Evolutionary conservation across 2,329 filamentous ascomycete species (phyloP).

Genomic region (Penicillium crustosum): DNA sequence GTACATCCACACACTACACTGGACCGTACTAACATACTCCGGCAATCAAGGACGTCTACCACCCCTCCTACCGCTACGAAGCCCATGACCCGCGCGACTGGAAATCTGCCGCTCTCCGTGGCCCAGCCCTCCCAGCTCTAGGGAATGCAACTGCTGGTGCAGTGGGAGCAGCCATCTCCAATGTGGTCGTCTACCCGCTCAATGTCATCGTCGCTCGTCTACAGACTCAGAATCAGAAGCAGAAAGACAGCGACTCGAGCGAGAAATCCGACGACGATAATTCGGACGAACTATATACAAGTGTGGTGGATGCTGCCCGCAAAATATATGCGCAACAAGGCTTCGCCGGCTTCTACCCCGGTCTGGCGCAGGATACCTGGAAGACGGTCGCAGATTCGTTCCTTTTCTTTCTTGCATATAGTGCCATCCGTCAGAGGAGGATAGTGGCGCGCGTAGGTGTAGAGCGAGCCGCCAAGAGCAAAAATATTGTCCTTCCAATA

Average conservation of each 20-base stretch:
- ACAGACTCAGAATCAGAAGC: conserved; percentile 68
- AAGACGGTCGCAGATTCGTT: conserved; percentile 75
- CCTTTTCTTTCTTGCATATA: conserved; percentile 84
- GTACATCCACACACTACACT: not conserved
- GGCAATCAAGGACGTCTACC: conserved; percentile 41
- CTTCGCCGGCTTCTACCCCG: conserved; percentile 71
- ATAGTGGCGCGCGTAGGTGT: conserved; percentile 40
- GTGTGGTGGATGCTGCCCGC: conserved; percentile 66
- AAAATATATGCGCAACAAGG: conserved; percentile 72
- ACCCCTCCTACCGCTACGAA: conserved; percentile 46
- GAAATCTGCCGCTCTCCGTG: conserved; percentile 35
- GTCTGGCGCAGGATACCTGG: conserved; percentile 62
- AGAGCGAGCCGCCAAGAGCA: conserved; percentile 22
- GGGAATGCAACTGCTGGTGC: conserved; percentile 81
- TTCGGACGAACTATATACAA: conserved; percentile 58
- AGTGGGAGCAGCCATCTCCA: conserved; percentile 74
- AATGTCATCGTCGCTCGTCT: conserved; percentile 78
- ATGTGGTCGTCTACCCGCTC: conserved; percentile 75
- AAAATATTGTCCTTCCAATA: conserved; percentile 52
- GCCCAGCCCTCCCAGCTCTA: conserved; percentile 64
- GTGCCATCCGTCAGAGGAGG: conserved; percentile 50
- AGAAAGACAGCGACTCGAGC: conserved; percentile 45
- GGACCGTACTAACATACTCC: conserved; percentile 1
- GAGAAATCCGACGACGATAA: conserved; percentile 50
- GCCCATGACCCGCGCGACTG: conserved; percentile 31